Percentiles rank a stretch among this genome's conserved stretches.
phyloP scores from a whole-genome alignment of 306 rosid species.

The Lathyrus sativus region DNA sequence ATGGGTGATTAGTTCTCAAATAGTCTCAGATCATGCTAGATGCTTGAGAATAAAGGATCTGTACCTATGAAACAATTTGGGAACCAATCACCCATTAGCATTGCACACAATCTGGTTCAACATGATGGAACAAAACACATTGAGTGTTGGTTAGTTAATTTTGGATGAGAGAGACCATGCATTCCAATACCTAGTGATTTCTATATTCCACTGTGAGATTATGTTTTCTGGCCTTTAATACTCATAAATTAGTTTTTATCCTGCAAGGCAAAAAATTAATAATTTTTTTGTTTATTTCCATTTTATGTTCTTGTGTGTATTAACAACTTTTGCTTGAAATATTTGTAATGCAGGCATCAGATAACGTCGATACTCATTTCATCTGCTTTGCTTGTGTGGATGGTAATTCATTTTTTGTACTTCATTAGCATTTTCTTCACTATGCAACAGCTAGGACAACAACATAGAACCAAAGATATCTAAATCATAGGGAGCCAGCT shows the following conservation, averaged over 20 bases:
- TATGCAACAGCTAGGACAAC: background rate
- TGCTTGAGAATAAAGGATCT: background rate
- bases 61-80: background rate
- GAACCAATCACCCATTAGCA: background rate
- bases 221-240: background rate
- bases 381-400: constrained; percentile 81
- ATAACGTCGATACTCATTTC: constrained; percentile 71
- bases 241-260: background rate
- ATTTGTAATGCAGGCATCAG: constrained; percentile 62
- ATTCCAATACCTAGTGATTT: background rate
- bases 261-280: background rate
- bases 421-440: constrained; percentile 13
- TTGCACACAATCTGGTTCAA: background rate
- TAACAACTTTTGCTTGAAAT: constrained; percentile 18
- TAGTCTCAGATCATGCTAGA: background rate
- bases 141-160: background rate
- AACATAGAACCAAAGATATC: background rate
- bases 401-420: constrained; percentile 48
- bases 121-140: background rate
- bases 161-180: background rate
- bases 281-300: background rate
- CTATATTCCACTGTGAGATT: background rate
- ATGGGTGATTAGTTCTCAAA: too few relatives aligned
- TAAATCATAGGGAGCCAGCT: background rate
- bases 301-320: background rate